Evolutionary conservation across 176 grass and related monocot species (phyloP), one percentile per base, ranked within the genome.

Genomic region (Oryza australiensis): DNA sequence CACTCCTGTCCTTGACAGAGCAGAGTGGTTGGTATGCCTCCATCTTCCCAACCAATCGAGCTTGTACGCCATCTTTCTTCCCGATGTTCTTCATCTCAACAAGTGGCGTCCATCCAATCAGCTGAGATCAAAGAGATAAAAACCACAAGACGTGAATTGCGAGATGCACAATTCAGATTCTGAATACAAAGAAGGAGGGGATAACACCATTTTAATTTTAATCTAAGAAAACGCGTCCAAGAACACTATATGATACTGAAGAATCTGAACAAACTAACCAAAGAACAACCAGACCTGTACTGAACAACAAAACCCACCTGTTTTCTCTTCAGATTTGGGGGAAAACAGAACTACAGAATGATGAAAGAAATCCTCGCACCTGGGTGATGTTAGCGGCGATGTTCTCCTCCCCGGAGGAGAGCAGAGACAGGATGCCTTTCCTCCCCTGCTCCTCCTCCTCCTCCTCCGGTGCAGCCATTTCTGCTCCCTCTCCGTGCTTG

Each of bases 61-160:
- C 85, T 67, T 75, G 18, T 46, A 93, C 15, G 32, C 77, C 77
- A 11, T 93, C 88, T 72, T 89, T 93, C 13, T 65, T 32, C 0
- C 53, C 53, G 48, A 96, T 93, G 29, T 51, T 81, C 62, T 93
- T 93, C 80, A 93, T 33, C 33, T 96, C 88, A 72, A 93, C 6
- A 16, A 93, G 89, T 64, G 94, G 94, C 0, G 90, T 97, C 90
- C 94, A 94, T 15, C 91, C 94, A 72, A 97, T 87, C 64, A 94
- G 83, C 94, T 97, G 84, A 75, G 65, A 75, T 53, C n/a, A 46
- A 41, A 84, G 8, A 26, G 2, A 70, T 65, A 28, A 64, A 2
- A 2, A 26, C 23, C 8, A 42, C 75, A 34, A 28, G 9, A 16
- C 9, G 1, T 46, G 32, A 40, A 32, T 33, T 9, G 16, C 12